Evolutionary conservation across 169 alveolate genomes (phyloP), one percentile per base, ranked within the genome.

Genomic region (Plasmodium billcollinsi): DNA sequence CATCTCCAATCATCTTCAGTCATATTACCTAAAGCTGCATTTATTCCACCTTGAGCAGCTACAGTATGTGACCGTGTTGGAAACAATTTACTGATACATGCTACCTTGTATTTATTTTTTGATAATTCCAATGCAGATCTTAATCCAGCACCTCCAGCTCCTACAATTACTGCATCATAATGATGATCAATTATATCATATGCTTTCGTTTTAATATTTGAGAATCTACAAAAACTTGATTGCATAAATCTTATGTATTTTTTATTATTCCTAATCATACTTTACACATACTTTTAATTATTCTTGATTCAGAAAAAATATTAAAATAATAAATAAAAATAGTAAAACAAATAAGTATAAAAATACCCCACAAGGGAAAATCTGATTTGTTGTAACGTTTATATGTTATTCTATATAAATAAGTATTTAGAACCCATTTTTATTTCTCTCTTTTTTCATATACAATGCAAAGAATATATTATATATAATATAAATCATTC

Each of bases 101-200:
- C 98, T 4, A 98, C 97, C 73, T 96, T 96, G 88, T 96, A 86
- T 26, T 97, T 97, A 29, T 93, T 78, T 49, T 88, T 89, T 15
- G 97, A 95, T 47, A 97, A 95, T 66, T 98, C 99, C 63, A 97
- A 97, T 14, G 99, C 99, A 8, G 99, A 98, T 49, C 99, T 95
- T 47, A 98, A 94, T 14, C 99, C 99, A 24, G 99, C 99, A 14
- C 99, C 99, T 1, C 99, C 99, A 14, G 99, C 99, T 9, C 99
- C 99, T 24, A 98, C 98, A 18, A 98, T 99, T 20, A 98, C 97
- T 5, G 99, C 99, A 74, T 98, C 99, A 88, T 96, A 98, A 66
- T 97, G 94, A 90, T 97, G 98, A 70, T 97, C 99, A 26, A 96
- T 95, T 18, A 97, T 96, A 18, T 97, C 97, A 93, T 95, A 96